Evolutionary conservation across 2,329 filamentous ascomycete species (phyloP), one percentile per base, ranked within the genome.

Genomic region (Zasmidium cellare): DNA sequence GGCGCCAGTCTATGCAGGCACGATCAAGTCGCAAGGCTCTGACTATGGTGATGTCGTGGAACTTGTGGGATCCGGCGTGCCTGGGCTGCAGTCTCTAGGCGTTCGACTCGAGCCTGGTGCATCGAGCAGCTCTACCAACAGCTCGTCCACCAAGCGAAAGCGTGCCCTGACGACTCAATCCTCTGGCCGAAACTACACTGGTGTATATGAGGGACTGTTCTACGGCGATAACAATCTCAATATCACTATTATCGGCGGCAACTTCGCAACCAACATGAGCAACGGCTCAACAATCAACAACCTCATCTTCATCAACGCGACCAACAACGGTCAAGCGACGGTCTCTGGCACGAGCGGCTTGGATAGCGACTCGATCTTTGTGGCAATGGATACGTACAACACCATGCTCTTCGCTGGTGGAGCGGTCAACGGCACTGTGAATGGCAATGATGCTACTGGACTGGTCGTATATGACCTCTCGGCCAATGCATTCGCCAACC

Each of bases 221-320:
- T 91, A 96, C 72, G 84, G 82, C 41, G 80, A 82, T 16, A 84
- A 85, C 61, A 80, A 79, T 58, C 83, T 85, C 62, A 97, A 97
- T 73, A 81, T 96, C 56, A 97, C 94, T 0, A 84, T 97, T 41
- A 80, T 97, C 24, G 94, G 87, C 50, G 94, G 94, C 1, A 91
- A 92, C 67, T 99, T 99, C 72, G 84, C 84, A 7, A 87, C 90
- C 1, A 84, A 80, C 25, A 84, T 84, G 14, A 82, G 82, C 7
- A 84, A 92, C 65, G 90, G 87, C 20, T 86, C 87, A 2, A 80
- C 82, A 3, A 81, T 97, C 59, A 81, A 91, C 64, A 97, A 97
- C 67, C 78, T 99, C 16, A 80, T 89, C 38, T 84, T 99, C 63
- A 85, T 97, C 60, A 90, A 97, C 72, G 87, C 88, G 46, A 84